Conservation (phyloP, 2,329 filamentous ascomycete species). For the Neobulgaria alba region DNA sequence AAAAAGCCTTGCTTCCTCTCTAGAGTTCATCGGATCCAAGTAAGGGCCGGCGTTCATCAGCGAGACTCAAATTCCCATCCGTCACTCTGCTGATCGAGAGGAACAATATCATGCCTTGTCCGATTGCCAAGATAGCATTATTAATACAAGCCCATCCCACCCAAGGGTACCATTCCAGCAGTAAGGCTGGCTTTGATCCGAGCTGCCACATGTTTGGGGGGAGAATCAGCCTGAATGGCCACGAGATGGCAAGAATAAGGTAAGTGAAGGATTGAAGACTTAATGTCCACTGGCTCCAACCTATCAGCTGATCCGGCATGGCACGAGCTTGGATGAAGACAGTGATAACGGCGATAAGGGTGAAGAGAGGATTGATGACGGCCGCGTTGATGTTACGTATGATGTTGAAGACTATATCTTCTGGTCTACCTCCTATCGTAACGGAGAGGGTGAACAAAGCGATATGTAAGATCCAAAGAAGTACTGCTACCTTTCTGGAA, state of each 20-base stretch:
- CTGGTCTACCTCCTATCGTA: neutral
- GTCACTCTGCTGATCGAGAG: too few species aligned
- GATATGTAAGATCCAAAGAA: neutral
- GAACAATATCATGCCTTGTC: too few species aligned
- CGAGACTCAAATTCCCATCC: too few species aligned
- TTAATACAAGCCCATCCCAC: too few species aligned
- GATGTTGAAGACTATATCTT: neutral
- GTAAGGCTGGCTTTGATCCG: too few species aligned
- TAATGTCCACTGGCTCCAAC: neutral
- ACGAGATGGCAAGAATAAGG: neutral
- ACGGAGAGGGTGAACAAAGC: neutral
- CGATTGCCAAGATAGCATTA: too few species aligned
- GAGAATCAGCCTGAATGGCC: neutral
- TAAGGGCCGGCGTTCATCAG: too few species aligned
- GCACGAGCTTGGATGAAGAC: neutral
- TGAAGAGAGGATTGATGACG: slow-evolving; percentile 1
- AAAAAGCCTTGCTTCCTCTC: too few species aligned
- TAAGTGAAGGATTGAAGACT: neutral
- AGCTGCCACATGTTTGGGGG: too few species aligned
- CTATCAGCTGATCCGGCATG: neutral
- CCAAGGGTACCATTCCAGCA: too few species aligned
- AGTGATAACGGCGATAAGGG: neutral
- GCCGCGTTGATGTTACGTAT: neutral
- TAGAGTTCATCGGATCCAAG: too few species aligned
- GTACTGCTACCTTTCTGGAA: neutral